Percentiles rank a stretch among this genome's conserved stretches.
phyloP scores from a whole-genome alignment of 495 filamentous ascomycete genomes.

The Xylaria bambusicola region DNA sequence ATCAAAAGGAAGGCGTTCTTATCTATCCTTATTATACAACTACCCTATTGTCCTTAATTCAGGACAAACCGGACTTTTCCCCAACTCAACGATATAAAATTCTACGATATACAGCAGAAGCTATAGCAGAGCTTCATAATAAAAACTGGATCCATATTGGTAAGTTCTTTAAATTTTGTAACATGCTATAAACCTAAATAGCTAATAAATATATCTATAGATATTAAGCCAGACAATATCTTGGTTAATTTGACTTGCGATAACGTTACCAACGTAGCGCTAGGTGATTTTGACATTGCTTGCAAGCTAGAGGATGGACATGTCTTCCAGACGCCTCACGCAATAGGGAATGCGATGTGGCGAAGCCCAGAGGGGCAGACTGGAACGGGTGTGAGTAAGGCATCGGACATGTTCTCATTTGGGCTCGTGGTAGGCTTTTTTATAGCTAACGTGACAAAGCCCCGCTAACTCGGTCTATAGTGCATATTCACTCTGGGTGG shows the following conservation, averaged over 20 bases:
- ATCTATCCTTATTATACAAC: conserved; percentile 33
- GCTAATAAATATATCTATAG: conserved; percentile 31
- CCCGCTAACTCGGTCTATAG: conserved; percentile 31
- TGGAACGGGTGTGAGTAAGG: conserved; percentile 29
- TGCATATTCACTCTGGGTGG: conserved; percentile 36
- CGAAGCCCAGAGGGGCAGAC: conserved; percentile 38
- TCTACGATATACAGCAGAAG: conserved; percentile 30
- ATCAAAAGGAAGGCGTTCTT: conserved; percentile 30
- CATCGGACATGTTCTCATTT: conserved; percentile 35
- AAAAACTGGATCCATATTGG: conserved; percentile 35
- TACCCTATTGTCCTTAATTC: conserved; percentile 31
- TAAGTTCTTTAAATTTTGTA: conserved; percentile 17
- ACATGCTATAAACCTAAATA: conserved; percentile 20
- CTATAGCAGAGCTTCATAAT: conserved; percentile 35
- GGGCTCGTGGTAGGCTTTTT: conserved; percentile 35
- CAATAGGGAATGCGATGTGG: conserved; percentile 39
- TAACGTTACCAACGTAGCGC: conserved; percentile 30
- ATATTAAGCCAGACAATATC: conserved; percentile 42
- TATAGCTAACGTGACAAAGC: conserved; percentile 18
- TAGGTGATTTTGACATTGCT: conserved; percentile 39
- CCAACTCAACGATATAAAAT: conserved; percentile 28
- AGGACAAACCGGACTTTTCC: conserved; percentile 29
- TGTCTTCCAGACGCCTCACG: conserved; percentile 29
- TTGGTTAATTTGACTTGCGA: conserved; percentile 37
- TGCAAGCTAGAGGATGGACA: conserved; percentile 32